A percentile compares a stretch with the other conserved stretches of the same genome.
Conservation (phyloP, 148 eudicot species). For the Nepenthes mirabilis region DNA sequence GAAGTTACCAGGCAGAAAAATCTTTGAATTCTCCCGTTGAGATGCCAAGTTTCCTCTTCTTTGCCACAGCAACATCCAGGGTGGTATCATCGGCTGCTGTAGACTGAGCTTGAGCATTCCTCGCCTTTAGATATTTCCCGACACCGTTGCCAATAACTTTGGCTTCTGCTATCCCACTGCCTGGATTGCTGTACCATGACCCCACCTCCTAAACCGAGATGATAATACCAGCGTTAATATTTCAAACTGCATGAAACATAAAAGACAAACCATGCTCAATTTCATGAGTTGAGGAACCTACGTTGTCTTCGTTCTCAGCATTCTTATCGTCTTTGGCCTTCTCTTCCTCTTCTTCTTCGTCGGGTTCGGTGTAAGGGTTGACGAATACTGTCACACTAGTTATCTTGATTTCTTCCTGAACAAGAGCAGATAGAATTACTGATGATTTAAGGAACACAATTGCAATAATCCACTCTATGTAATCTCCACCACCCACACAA, state of each 20-base stretch:
- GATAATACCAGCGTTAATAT: background rate
- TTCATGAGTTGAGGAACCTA: constrained; percentile 19
- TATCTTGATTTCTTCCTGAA: constrained; percentile 92
- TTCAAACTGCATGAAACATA: background rate
- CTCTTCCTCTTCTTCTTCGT: constrained; percentile 66
- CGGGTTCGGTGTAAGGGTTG: constrained; percentile 81
- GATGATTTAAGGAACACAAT: background rate
- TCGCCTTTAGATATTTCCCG: constrained; percentile 73
- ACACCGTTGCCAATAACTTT: constrained; percentile 49
- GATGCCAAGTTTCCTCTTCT: constrained; percentile 61
- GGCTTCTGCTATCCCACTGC: constrained; percentile 34
- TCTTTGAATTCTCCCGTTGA: constrained; percentile 32
- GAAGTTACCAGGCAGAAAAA: constrained; percentile 66
- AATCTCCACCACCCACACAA: too few relatives aligned
- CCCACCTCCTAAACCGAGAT: constrained; percentile 64
- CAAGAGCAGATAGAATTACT: constrained; percentile 2
- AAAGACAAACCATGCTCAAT: background rate
- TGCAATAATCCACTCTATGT: background rate
- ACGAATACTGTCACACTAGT: constrained; percentile 55
- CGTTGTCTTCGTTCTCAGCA: constrained; percentile 62
- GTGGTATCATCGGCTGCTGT: constrained; percentile 19
- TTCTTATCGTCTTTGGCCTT: constrained; percentile 43
- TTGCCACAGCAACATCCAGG: constrained; percentile 21
- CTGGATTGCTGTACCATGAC: constrained; percentile 95
- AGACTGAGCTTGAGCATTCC: constrained; percentile 27